phyloP scores from a whole-genome alignment of 495 filamentous ascomycete species.

The Emericellopsis terricola region DNA sequence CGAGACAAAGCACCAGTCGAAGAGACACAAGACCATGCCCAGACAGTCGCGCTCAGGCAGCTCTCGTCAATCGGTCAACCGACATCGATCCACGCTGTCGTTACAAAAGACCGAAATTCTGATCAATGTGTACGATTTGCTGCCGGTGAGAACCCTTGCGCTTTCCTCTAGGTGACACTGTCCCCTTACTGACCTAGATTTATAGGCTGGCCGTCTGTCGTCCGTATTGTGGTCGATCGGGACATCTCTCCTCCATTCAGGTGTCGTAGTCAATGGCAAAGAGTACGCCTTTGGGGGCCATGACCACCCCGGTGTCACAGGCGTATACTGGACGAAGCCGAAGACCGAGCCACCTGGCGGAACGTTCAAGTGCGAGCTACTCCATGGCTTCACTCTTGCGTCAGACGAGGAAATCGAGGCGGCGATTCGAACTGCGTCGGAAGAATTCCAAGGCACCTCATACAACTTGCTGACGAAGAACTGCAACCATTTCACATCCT shows the following conservation, averaged over 20 bases:
- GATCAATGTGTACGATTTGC: conserved; percentile 68
- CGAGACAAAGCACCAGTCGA: no score
- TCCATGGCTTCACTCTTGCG: conserved; percentile 54
- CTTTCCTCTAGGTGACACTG: no score
- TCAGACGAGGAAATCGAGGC: conserved; percentile 44
- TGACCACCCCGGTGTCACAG: conserved; percentile 41
- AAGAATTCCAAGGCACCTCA: conserved; percentile 46
- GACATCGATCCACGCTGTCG: conserved; percentile 38
- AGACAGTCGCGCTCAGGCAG: not conserved
- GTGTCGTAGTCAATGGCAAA: conserved; percentile 53
- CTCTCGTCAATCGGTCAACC: not conserved
- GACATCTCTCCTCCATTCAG: conserved; percentile 55
- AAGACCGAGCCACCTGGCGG: conserved; percentile 49
- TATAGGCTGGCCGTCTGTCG: conserved; percentile 47
- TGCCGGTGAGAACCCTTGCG: conserved; percentile 34
- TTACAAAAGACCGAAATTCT: conserved; percentile 49
- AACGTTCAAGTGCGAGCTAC: conserved; percentile 47
- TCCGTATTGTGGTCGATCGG: conserved; percentile 54
- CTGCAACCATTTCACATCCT: conserved; percentile 67
- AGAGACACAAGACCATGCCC: no score
- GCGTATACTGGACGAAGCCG: conserved; percentile 64
- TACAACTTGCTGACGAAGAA: conserved; percentile 68
- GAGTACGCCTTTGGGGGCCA: conserved; percentile 81
- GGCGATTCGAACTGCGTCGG: conserved; percentile 43
- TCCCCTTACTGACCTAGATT: no score